Percentiles rank a stretch among this genome's conserved stretches.
phyloP scores from a whole-genome alignment of 768 basidiomycete species.

The Suillus alpinus region DNA sequence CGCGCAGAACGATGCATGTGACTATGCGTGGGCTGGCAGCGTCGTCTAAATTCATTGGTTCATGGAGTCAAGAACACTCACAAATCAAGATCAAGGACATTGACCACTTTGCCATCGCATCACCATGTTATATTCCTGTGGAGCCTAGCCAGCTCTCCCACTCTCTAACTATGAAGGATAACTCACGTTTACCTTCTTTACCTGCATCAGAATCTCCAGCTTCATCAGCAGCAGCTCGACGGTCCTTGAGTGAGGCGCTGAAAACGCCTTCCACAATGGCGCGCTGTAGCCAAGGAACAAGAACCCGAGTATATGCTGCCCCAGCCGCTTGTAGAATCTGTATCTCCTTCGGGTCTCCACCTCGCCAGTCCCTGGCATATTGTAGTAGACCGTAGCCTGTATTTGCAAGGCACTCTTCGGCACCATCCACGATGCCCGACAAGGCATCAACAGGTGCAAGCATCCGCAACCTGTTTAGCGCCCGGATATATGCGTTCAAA shows the following conservation, averaged over 20 bases:
- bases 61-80: neutral
- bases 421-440: slow-evolving; percentile 41
- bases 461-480: slow-evolving; percentile 78
- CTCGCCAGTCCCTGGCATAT: slow-evolving; percentile 42
- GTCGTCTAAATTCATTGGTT: neutral
- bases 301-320: slow-evolving; percentile 53
- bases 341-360: slow-evolving; percentile 28
- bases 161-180: slow-evolving; percentile 13
- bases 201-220: neutral
- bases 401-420: slow-evolving; percentile 51
- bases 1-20: neutral
- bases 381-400: slow-evolving; percentile 44
- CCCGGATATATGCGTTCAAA: slow-evolving; percentile 68
- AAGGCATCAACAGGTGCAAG: slow-evolving; percentile 70
- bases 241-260: slow-evolving; percentile 31
- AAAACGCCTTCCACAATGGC: slow-evolving; percentile 79
- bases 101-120: neutral
- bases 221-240: slow-evolving; percentile 1
- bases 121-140: slow-evolving; percentile 4
- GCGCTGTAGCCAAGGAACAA: slow-evolving; percentile 69
- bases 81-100: neutral
- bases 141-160: slow-evolving; percentile 31
- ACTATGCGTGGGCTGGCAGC: neutral
- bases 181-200: neutral
- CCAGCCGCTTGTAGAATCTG: slow-evolving; percentile 48